Percentiles rank a stretch among this genome's conserved stretches.
These are phyloP conservation scores for Elsinoe arachidis DNA, from an alignment of 2,329 filamentous ascomycete species.

Conservation along the genomic window DNA sequence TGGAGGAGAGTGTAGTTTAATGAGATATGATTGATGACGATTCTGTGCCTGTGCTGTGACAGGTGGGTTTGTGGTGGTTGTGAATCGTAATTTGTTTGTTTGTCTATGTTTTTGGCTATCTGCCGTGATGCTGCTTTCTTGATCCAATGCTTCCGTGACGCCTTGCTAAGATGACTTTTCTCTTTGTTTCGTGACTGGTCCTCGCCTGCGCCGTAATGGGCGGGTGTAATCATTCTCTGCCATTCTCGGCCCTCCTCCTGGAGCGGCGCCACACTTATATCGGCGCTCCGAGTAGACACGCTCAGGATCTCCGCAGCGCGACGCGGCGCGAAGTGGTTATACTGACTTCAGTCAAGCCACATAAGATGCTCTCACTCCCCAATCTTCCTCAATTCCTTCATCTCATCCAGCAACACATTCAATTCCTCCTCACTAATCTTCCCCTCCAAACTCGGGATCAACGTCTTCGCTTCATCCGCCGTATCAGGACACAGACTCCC, in stretches of 20 bases:
- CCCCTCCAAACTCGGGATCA: slow-evolving; percentile 79
- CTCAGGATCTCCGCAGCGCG: too few species aligned
- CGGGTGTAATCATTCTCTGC: too few species aligned
- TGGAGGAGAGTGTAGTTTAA: neutral
- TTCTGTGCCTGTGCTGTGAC: neutral
- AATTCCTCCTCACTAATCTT: slow-evolving; percentile 89
- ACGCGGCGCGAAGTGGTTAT: neutral
- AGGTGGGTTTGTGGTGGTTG: neutral
- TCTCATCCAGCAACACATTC: slow-evolving; percentile 79
- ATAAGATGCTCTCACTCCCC: slow-evolving; percentile 3
- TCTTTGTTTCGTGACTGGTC: neutral
- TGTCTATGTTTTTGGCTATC: neutral
- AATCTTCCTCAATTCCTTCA: slow-evolving; percentile 63
- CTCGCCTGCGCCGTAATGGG: too few species aligned
- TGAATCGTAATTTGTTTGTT: neutral
- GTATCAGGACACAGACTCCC: slow-evolving; percentile 87
- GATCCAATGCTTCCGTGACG: neutral
- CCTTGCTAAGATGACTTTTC: slow-evolving; percentile 9
- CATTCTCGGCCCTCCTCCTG: too few species aligned
- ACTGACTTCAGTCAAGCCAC: neutral
- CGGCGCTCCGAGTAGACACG: too few species aligned
- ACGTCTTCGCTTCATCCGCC: slow-evolving; percentile 89
- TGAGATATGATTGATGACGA: slow-evolving; percentile 6
- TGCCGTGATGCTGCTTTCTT: neutral
- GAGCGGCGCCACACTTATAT: too few species aligned